Base-by-base conservation (phyloP, 164 flowering plant species). In the Aristolochia californica region DNA sequence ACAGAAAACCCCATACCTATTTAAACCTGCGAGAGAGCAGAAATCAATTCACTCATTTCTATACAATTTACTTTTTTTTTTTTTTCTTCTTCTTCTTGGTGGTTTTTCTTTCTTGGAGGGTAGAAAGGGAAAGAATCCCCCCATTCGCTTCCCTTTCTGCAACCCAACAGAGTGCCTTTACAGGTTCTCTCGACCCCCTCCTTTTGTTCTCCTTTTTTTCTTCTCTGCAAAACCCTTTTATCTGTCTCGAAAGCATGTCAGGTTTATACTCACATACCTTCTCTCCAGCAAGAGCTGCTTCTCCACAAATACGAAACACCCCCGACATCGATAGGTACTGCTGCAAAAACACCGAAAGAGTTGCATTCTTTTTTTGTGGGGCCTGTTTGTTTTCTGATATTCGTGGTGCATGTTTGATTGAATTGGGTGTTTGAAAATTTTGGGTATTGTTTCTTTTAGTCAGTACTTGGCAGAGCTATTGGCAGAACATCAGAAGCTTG, bases 401-500 rank as follows among this genome's bases (percentile, higher is more conserved):
- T 28, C 4, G 52, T 23, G 47, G 9, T 51, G 22, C 23, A 2
- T 20, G 21, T 44, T n/a, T 26, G 56, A 43, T 60, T 59, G 47
- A 48, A 27, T 55, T 55, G 55, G 56, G 25, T 18, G 47, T 62
- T 34, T 59, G 48, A 30, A 26, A 13, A 43, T 47, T n/a, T 48
- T 56, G 56, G 51, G 30, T 50, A 5, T 61, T 57, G 45, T 54
- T 58, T 15, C 28, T 62, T 54, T 55, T 53, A 52, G 91, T 80
- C 98, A 83, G 80, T 88, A 91, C 79, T 72, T 91, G 78, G 56
- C 88, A 45, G 96, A 91, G 82, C 76, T 91, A 66, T 69, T 91
- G 66, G 85, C 82, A 38, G 98, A 91, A 74, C 91, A 86, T 75
- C 95, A 88, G 59, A 91, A 91, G 86, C 73, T 88, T 63, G 91